phyloP scores from a whole-genome alignment of 352 stramenopile species.

The Vaucheria bursata region DNA sequence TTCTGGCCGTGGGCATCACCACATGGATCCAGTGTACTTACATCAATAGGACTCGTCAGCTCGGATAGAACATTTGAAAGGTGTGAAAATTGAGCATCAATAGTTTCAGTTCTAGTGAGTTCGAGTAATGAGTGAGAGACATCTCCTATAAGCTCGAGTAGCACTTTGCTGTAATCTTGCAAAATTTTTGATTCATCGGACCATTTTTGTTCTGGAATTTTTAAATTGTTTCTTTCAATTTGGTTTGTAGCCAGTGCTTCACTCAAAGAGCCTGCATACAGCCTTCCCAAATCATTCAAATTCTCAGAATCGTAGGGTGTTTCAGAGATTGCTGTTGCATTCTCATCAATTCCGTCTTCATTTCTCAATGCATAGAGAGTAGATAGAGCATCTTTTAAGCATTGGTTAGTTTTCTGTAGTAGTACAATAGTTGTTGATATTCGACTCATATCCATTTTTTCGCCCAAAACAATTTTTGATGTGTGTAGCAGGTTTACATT shows the following conservation, averaged over 20 bases:
- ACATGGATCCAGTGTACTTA: neutral
- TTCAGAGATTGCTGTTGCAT: neutral
- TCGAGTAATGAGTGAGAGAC: slow-evolving; percentile 12
- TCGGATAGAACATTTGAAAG: neutral
- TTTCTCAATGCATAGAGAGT: too few relatives aligned
- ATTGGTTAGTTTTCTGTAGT: too few relatives aligned
- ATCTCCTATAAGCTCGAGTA: slow-evolving; percentile 39
- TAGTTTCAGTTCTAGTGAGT: neutral
- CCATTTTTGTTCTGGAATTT: too few relatives aligned
- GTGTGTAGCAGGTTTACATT: too few relatives aligned
- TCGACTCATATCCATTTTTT: too few relatives aligned
- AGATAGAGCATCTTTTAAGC: too few relatives aligned
- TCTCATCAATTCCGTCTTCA: neutral
- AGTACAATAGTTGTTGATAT: too few relatives aligned
- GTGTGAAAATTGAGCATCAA: too few relatives aligned
- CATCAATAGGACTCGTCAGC: neutral
- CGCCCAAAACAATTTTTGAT: too few relatives aligned
- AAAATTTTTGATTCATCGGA: too few relatives aligned
- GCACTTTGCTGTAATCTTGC: too few relatives aligned
- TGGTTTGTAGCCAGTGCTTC: slow-evolving; percentile 31
- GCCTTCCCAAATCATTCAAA: slow-evolving; percentile 8
- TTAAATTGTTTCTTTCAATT: too few relatives aligned
- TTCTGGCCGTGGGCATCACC: neutral
- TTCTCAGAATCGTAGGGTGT: neutral
- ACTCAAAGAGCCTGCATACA: slow-evolving; percentile 36